Conservation (phyloP, 257 asterid genomes). For the Nicotiana benthamiana region DNA sequence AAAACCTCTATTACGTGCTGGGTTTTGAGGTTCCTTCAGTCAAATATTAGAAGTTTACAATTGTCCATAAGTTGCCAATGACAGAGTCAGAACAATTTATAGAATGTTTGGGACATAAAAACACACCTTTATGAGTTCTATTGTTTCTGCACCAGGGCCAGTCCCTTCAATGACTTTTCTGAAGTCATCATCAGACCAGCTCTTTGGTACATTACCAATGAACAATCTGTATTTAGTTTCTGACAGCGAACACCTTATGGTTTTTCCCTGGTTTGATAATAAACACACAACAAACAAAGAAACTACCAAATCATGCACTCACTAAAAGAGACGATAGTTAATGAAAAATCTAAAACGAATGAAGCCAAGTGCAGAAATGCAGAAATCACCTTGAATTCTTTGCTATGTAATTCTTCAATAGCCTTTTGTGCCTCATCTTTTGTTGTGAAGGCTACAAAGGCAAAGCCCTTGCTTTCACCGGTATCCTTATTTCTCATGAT, state of each 20-base stretch:
- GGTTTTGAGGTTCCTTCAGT: constrained; percentile 81
- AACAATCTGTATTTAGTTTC: constrained; percentile 86
- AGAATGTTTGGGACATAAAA: neutral
- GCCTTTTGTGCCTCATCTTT: constrained; percentile 83
- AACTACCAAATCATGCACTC: constrained; percentile 7
- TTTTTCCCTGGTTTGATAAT: constrained; percentile 65
- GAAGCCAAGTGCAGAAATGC: neutral
- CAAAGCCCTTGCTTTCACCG: constrained; percentile 96
- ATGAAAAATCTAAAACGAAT: neutral
- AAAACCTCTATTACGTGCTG: constrained; percentile 85
- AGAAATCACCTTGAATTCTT: constrained; percentile 71
- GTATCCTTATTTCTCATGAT: constrained; percentile 84
- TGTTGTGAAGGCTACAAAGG: constrained; percentile 82
- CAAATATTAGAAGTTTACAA: constrained; percentile 9
- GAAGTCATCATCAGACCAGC: constrained; percentile 71
- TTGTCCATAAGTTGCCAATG: neutral
- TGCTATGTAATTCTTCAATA: constrained; percentile 69
- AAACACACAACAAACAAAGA: constrained; percentile 5
- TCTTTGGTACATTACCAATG: constrained; percentile 86
- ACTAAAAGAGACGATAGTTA: neutral
- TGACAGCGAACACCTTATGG: constrained; percentile 74
- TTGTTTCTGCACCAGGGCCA: constrained; percentile 88
- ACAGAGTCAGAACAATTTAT: neutral
- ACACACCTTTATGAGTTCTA: constrained; percentile 83
- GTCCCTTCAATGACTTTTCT: constrained; percentile 57